Base-by-base conservation (phyloP, 768 basidiomycete species). In the Pleurotus cornucopiae region DNA sequence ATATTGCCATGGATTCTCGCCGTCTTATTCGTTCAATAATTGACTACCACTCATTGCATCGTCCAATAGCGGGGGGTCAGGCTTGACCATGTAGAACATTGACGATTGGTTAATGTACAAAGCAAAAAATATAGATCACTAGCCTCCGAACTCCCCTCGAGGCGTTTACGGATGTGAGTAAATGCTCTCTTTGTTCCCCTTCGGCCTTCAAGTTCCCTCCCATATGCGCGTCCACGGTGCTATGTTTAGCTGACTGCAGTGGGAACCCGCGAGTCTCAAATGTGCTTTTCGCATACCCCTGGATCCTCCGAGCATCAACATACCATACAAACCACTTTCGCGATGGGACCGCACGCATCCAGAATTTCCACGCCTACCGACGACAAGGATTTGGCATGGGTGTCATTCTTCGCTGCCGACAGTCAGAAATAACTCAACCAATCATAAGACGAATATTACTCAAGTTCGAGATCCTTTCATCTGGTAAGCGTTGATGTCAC, bases 321-420 rank as follows among this genome's bases (percentile, higher is more conserved):
- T 34, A 34, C 30, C 30, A 34, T 34, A 34, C 30, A 34, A 34
- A 9, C 30, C 11, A 11, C 30, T 34, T 34, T 34, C 30, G 30
- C 30, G 30, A 34, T 34, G 30, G 30, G 30, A 34, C 37, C 51
- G 37, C 51, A 40, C 37, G 6, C 9, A n/a, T 13, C 6, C 21
- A 34, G 7, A 34, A 34, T 34, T 52, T 52, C 51, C 51, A 52
- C 51, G 51, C 51, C 18, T 52, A 20, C 51, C 51, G 38, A 30
- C 37, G 38, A 39, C 38, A 23, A 18, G 51, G 51, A 39, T 52
- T 39, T 52, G 38, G 37, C 11, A 20, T 38, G 51, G 39, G 14
- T 40, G 39, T 21, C 5, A 21, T n/a, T 49, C 16, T 38, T 20
- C 14, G 37, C 39, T 23, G 37, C 38, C 51, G 14, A n/a, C 51